Percentiles rank a stretch among this genome's conserved stretches.
Evolutionary conservation across 208 protist species (phyloP).

Genomic region (Plasmodiophora brassicae): DNA sequence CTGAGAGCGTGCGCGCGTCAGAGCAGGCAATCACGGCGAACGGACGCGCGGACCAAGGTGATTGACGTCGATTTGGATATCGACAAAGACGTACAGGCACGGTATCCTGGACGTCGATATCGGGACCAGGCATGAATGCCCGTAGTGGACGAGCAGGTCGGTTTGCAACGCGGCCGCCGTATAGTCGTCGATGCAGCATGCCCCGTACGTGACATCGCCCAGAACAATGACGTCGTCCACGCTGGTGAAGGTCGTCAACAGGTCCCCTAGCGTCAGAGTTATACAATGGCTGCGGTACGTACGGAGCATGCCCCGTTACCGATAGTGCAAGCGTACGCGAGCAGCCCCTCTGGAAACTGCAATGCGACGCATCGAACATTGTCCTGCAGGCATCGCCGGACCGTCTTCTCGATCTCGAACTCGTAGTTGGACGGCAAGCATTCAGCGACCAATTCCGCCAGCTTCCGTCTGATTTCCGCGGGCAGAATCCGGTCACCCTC

Average conservation of each 20-base stretch:
- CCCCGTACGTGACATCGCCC: constrained; percentile 97
- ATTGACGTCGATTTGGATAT: constrained; percentile 92
- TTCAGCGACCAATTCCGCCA: not conserved
- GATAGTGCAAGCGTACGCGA: constrained; percentile 91
- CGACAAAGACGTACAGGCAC: constrained; percentile 98
- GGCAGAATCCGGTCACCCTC: too few relatives aligned
- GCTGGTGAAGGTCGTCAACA: constrained; percentile 58
- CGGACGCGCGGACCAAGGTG: constrained; percentile 91
- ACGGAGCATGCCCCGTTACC: constrained; percentile 79
- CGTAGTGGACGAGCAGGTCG: constrained; percentile 97
- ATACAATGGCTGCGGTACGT: not conserved
- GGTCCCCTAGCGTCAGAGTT: not conserved
- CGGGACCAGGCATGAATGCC: constrained; percentile 87
- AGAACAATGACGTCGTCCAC: constrained; percentile 88
- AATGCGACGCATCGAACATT: constrained; percentile 81
- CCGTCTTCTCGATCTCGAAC: constrained; percentile 97
- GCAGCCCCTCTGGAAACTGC: constrained; percentile 96
- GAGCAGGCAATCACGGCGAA: constrained; percentile 75
- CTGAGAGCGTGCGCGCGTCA: too few relatives aligned
- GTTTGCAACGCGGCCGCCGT: constrained; percentile 84
- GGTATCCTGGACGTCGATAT: constrained; percentile 62
- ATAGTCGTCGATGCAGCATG: constrained; percentile 98
- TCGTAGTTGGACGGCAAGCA: constrained; percentile 90
- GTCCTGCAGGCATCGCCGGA: constrained; percentile 80
- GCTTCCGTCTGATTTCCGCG: too few relatives aligned